A percentile compares a stretch with the other conserved stretches of the same genome.
Evolutionary conservation across 495 filamentous ascomycete species (phyloP).

Genomic region (Apiosordaria backusii): DNA sequence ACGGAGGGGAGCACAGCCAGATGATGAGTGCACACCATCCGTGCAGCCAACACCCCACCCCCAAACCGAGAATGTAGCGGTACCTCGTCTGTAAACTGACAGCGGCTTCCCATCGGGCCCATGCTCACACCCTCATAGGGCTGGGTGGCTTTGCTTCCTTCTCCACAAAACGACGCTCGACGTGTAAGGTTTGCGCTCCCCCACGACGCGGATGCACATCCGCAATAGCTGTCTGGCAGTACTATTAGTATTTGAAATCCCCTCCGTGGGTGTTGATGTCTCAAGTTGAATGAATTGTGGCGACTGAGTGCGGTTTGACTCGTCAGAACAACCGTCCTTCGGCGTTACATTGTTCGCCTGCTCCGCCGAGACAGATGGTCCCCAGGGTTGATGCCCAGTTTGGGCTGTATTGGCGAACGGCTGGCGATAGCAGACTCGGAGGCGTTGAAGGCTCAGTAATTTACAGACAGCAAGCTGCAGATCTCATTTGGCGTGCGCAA

Average conservation of each 20-base stretch:
- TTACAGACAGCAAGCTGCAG: not conserved
- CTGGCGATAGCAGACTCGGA: not conserved
- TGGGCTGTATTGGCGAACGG: constrained; percentile 2
- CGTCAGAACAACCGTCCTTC: not conserved
- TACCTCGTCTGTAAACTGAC: not conserved
- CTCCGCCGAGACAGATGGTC: not conserved
- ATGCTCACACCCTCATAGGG: constrained; percentile 14
- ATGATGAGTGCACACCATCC: not conserved
- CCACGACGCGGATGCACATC: constrained; percentile 6
- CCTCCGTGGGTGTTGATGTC: not conserved
- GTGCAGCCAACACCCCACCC: not conserved
- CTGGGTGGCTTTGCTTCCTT: constrained; percentile 14
- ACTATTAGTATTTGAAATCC: not conserved
- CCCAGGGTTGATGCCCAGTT: not conserved
- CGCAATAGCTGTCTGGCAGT: not conserved
- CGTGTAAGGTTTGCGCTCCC: not conserved
- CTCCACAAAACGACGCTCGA: constrained; percentile 9
- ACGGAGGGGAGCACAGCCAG: not conserved
- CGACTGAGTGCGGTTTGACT: not conserved
- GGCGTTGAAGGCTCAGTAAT: constrained; percentile 10
- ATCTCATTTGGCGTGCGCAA: not conserved
- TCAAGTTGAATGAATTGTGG: not conserved
- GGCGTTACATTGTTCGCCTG: not conserved
- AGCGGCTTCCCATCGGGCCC: not conserved
- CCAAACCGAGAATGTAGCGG: not conserved